These are phyloP conservation scores for Aspergillus calidoustus DNA, from an alignment of 2,329 filamentous ascomycete species.

Conservation along the genomic window DNA sequence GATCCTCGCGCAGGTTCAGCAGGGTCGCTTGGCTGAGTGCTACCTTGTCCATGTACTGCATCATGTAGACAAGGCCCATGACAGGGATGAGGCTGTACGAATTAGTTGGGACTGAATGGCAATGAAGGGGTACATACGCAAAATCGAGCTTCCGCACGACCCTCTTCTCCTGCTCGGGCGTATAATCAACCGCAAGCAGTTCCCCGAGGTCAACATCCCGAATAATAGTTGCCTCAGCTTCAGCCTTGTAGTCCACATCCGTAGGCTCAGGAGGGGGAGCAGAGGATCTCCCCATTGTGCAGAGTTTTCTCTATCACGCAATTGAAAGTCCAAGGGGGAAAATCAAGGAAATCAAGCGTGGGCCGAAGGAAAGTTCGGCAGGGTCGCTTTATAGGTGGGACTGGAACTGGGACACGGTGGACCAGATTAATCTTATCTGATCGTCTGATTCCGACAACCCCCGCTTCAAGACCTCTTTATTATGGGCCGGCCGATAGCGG, in stretches of 20 bases:
- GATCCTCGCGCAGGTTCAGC: conserved; percentile 31
- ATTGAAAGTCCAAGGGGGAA: not conserved
- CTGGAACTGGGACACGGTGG: not conserved
- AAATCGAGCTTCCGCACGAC: conserved; percentile 10
- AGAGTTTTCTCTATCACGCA: too few species aligned
- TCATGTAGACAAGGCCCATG: conserved; percentile 36
- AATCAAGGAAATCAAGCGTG: too few species aligned
- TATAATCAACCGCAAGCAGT: conserved; percentile 9
- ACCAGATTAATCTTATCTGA: conserved; percentile 4
- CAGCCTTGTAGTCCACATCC: conserved; percentile 1
- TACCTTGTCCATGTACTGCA: conserved; percentile 38
- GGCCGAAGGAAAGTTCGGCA: not conserved
- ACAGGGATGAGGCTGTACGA: conserved; percentile 29
- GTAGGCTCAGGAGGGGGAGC: not conserved
- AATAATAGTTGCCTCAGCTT: not conserved
- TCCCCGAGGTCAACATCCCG: conserved; percentile 13
- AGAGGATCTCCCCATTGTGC: not conserved
- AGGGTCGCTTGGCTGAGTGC: conserved; percentile 37
- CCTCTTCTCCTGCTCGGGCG: conserved; percentile 12
- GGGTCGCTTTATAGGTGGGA: not conserved
- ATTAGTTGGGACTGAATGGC: not conserved
- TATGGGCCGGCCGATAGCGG: not conserved
- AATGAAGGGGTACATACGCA: conserved; percentile 34
- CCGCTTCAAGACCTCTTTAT: not conserved
- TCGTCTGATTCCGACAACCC: not conserved